These are phyloP conservation scores for Wickerhamiella siamensis DNA, from an alignment of 805 yeast species.

Conservation along the genomic window DNA sequence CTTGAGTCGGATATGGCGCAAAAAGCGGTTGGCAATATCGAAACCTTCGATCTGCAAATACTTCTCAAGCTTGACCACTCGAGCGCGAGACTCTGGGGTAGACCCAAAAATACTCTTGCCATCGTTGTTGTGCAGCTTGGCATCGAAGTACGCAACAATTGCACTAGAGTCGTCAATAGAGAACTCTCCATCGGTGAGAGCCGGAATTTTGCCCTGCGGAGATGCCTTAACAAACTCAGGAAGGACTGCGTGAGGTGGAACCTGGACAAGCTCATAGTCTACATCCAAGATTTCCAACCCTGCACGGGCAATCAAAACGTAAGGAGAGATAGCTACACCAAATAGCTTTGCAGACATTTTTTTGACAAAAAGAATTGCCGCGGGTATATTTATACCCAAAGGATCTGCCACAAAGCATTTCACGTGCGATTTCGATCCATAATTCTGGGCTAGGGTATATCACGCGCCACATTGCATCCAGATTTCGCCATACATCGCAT, in stretches of 20 bases:
- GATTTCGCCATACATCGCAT: no score
- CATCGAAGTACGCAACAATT: background rate
- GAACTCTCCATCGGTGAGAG: background rate
- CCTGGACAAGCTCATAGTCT: background rate
- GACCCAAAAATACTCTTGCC: background rate
- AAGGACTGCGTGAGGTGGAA: background rate
- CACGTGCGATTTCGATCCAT: no score
- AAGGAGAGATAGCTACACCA: background rate
- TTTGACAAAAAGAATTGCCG: no score
- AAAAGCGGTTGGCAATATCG: background rate
- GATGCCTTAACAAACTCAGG: conserved; percentile 1
- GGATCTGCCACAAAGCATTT: no score
- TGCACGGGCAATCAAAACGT: background rate
- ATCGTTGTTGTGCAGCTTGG: background rate
- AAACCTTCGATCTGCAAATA: background rate
- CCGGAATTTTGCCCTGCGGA: conserved; percentile 5
- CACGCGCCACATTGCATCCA: no score
- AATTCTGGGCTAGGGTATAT: no score
- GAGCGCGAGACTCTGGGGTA: background rate
- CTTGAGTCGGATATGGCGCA: background rate
- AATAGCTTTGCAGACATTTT: background rate
- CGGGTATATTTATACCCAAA: no score
- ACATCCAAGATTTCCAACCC: background rate
- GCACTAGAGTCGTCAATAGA: background rate
- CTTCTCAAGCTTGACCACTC: background rate